Conservation (phyloP, 2,329 filamentous ascomycete genomes). For the Dothistroma pini region DNA sequence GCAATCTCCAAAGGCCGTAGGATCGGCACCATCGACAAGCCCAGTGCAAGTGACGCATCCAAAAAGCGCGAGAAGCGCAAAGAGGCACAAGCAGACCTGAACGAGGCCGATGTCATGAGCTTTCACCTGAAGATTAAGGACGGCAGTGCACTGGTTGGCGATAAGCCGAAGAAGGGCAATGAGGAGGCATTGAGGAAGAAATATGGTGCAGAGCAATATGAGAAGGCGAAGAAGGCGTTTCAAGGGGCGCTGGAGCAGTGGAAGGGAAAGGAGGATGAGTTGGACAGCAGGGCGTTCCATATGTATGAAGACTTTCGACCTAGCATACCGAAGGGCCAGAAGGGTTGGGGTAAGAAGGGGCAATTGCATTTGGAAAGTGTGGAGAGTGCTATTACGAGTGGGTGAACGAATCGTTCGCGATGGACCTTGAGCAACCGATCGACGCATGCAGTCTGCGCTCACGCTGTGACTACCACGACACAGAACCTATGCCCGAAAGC, state of each 20-base stretch:
- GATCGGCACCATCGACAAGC: constrained; percentile 31
- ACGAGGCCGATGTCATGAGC: constrained; percentile 32
- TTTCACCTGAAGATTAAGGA: constrained; percentile 34
- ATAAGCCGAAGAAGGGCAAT: constrained; percentile 23
- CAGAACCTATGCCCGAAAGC: no score
- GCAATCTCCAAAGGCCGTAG: constrained; percentile 34
- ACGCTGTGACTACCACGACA: no score
- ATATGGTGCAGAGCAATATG: constrained; percentile 26
- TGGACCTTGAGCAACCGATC: no score
- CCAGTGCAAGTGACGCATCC: constrained; percentile 18
- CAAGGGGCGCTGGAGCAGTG: constrained; percentile 21
- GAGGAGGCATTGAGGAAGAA: constrained; percentile 27
- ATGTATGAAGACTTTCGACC: constrained; percentile 34
- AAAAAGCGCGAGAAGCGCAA: constrained; percentile 22
- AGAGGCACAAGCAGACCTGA: constrained; percentile 22
- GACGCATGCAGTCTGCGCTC: no score
- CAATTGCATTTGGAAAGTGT: constrained; percentile 22
- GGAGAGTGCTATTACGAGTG: constrained; percentile 11
- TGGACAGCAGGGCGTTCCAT: constrained; percentile 28
- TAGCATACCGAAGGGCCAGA: constrained; percentile 27
- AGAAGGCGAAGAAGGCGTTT: constrained; percentile 23
- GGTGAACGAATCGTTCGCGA: neutral
- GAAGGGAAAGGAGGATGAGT: constrained; percentile 28
- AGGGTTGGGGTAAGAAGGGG: constrained; percentile 34
- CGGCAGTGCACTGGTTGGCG: constrained; percentile 22